Evolutionary conservation across 495 filamentous ascomycete species (phyloP), one percentile per base, ranked within the genome.

Genomic region (Penicillium crystallinum): DNA sequence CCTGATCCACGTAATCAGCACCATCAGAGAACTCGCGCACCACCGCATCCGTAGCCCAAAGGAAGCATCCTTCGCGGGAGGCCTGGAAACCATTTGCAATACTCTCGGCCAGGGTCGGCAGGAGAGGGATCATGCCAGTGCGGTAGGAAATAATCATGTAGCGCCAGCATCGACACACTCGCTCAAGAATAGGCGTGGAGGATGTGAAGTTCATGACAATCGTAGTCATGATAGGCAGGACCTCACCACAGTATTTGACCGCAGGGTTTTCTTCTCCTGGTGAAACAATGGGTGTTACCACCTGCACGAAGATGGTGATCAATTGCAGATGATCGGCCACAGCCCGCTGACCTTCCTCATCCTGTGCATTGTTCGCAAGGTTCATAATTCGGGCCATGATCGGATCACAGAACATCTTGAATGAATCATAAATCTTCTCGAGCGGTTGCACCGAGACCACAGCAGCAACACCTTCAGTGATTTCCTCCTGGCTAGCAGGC

Each of bases 101-200:
- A 65, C 91, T 91, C 52, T 90, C 84, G 18, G 95, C 93, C 61
- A 99, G 80, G 8, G 83, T 77, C 5, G 88, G 89, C 18, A 99
- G 77, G 3, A 99, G 74, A 19, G 91, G 89, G 18, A 85, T 80
- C 75, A 95, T 92, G 42, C 88, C 88, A 1, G 86, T 92, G 53
- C 95, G 81, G 68, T 97, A 97, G 1, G 90, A 96, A 49, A 97
- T 89, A 22, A 97, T 81, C 91, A 96, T 95, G 63, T 88, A 86
- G 53, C 93, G 81, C 89, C 90, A 99, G 74, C 89, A 96, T 42
- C 93, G 81, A 68, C 91, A 96, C 18, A 99, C 80, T 15, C 91
- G 81, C 74, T 99, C 93, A 55, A 92, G 84, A 49, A 99, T 95
- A 6, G 93, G 93, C 2, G 84, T 71, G 52, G 88, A 95, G 51